Conservation (phyloP, 345 rosid genomes). For the Trapa incisa region DNA sequence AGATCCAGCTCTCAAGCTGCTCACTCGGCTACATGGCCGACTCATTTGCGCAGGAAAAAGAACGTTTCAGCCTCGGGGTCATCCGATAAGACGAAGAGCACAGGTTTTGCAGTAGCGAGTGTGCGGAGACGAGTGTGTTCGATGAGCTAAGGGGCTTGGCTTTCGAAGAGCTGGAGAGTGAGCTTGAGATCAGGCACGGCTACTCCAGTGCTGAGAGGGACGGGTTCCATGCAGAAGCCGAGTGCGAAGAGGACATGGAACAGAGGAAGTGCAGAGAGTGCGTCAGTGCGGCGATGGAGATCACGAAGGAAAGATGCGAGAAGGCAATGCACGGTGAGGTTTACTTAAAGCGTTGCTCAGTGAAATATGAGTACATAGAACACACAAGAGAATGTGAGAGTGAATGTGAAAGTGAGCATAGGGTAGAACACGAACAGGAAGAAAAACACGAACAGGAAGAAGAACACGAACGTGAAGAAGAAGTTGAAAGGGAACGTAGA, state of each 20-base stretch:
- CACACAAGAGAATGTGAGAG: too few species aligned
- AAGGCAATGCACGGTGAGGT: too few species aligned
- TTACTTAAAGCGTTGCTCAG: too few species aligned
- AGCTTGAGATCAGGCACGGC: slow-evolving; percentile 13
- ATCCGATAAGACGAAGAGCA: slow-evolving; percentile 26
- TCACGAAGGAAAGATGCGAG: too few species aligned
- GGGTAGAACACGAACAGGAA: too few species aligned
- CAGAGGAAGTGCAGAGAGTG: slow-evolving; percentile 55
- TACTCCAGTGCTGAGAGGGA: slow-evolving; percentile 29
- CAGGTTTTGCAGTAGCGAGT: slow-evolving; percentile 32
- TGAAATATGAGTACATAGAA: too few species aligned
- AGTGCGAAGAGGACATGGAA: slow-evolving; percentile 48
- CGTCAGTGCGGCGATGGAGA: slow-evolving; percentile 28
- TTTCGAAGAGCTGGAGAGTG: slow-evolving; percentile 23
- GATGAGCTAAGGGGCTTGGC: slow-evolving; percentile 37
- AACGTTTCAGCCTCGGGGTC: too few species aligned
- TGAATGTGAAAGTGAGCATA: too few species aligned
- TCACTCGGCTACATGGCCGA: slow-evolving; percentile 39
- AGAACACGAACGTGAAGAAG: too few species aligned
- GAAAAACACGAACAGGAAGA: too few species aligned
- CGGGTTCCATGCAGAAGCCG: too few species aligned
- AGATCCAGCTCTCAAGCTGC: slow-evolving; percentile 66
- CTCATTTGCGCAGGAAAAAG: slow-evolving; percentile 10
- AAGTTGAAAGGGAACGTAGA: too few species aligned
- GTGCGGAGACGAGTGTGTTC: slow-evolving; percentile 25